Base-by-base conservation (phyloP, 306 rosid genomes). In the Ammopiptanthus mongolicus region DNA sequence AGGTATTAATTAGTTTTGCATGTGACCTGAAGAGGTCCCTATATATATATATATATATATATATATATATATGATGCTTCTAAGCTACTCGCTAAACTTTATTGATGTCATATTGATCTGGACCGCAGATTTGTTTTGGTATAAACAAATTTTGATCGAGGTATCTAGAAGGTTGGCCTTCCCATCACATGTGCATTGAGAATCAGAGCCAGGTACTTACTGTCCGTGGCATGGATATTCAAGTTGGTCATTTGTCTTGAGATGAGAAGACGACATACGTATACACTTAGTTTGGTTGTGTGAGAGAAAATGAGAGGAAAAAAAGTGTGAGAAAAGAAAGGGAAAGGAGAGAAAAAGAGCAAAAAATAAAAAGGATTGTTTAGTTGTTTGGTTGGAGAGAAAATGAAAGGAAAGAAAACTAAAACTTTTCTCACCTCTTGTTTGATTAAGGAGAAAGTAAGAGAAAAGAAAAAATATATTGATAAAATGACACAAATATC, bases 1-100 rank as follows among this genome's bases (percentile, higher is more conserved):
- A 64, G 83, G 31, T 52, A 15, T 7, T 55, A 78, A 75, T 57
- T 80, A 51, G 81, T 58, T 62, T 71, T 75, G 74, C 87, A 82
- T 78, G 88, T 82, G 86, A 87, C 69, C 78, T 59, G 7, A 58
- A 10, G 71, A 71, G 88, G 89, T 56, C 60, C 82, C 69, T 37
- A 51, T 39, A 52, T 4, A 2, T 1, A 25, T 25, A 25, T n/a
- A n/a, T n/a, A n/a, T n/a, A n/a, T n/a, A 6, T 6, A 7, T 8
- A 31, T 31, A 37, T 14, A 1, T 57, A 21, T 29, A 25, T 14
- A 28, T 67, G 85, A 33, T 75, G 68, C n/a, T 1, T 3, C 14
- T 73, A 21, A 51, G 56, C 5, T 2, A 76, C 55, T 82, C 67
- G 84, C 71, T 48, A 37, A 22, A 6, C 31, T 74, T 79, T 41